phyloP scores from a whole-genome alignment of 352 stramenopile species.

The Globisporangium paroecandrum region DNA sequence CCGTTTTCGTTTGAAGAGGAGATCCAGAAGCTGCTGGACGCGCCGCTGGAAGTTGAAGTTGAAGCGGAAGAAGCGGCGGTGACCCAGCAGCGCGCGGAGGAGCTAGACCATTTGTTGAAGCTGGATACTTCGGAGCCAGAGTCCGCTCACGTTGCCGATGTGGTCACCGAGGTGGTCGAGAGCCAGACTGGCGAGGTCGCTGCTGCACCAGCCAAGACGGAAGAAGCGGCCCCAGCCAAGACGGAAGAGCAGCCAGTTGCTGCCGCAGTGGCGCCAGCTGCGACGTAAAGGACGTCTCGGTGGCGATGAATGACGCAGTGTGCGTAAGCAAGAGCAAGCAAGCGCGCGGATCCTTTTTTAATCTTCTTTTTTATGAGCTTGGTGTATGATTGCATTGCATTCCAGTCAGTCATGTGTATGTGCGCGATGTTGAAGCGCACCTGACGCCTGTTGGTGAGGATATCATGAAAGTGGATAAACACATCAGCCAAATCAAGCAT shows the following conservation, averaged over 20 bases:
- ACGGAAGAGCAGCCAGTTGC: neutral
- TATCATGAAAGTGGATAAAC: neutral
- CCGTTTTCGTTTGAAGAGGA: neutral
- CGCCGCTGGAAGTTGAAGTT: neutral
- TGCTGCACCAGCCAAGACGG: neutral
- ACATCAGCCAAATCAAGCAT: neutral
- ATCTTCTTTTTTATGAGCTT: neutral
- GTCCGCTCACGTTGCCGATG: neutral
- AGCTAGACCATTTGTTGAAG: neutral
- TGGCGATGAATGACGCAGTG: neutral
- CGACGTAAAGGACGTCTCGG: neutral
- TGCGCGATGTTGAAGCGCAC: neutral
- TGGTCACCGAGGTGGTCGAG: neutral
- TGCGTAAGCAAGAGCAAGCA: neutral
- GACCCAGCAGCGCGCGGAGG: neutral
- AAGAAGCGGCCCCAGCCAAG: neutral
- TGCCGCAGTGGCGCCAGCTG: neutral
- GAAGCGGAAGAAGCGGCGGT: neutral
- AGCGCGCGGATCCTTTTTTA: neutral
- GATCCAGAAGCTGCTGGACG: conserved; percentile 43
- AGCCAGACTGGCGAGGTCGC: neutral
- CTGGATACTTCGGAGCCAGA: neutral
- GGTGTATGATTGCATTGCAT: neutral
- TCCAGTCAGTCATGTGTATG: neutral
- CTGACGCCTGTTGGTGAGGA: neutral